A percentile compares a stretch with the other conserved stretches of the same genome.
These are phyloP conservation scores for Fonsecaea pedrosoi DNA, from an alignment of 2,329 filamentous ascomycete species.

Conservation along the genomic window DNA sequence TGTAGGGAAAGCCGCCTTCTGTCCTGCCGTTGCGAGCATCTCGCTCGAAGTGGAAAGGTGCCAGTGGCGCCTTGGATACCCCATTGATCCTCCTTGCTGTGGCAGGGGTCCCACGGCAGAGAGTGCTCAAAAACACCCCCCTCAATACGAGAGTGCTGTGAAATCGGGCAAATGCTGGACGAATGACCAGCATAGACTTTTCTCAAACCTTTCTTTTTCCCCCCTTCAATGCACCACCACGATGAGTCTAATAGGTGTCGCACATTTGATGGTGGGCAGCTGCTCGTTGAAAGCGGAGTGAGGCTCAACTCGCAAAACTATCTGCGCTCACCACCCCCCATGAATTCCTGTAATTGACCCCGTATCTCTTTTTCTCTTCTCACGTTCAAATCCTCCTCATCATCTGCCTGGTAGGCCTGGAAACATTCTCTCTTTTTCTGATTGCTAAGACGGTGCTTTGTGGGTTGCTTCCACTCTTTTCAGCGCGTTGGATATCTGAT, in stretches of 20 bases:
- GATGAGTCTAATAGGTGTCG: no score
- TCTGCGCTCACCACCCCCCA: no score
- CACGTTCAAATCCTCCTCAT: background rate
- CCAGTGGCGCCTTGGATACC: no score
- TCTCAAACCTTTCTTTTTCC: no score
- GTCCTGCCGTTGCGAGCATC: background rate
- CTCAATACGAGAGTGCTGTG: background rate
- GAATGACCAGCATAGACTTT: no score
- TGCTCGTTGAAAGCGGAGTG: background rate
- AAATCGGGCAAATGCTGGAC: no score
- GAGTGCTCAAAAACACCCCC: background rate
- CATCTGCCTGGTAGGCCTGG: background rate
- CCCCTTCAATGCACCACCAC: no score
- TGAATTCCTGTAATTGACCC: no score
- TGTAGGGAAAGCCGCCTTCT: background rate
- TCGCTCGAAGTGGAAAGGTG: background rate
- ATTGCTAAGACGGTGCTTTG: background rate
- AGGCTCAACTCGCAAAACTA: background rate
- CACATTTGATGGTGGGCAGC: background rate
- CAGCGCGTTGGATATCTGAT: background rate
- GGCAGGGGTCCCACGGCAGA: no score
- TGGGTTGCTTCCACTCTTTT: constrained; percentile 1
- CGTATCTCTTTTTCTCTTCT: background rate
- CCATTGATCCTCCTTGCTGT: no score
- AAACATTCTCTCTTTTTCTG: background rate